Conservation (phyloP, 768 basidiomycete genomes). For the Pleurotus sapidus region DNA sequence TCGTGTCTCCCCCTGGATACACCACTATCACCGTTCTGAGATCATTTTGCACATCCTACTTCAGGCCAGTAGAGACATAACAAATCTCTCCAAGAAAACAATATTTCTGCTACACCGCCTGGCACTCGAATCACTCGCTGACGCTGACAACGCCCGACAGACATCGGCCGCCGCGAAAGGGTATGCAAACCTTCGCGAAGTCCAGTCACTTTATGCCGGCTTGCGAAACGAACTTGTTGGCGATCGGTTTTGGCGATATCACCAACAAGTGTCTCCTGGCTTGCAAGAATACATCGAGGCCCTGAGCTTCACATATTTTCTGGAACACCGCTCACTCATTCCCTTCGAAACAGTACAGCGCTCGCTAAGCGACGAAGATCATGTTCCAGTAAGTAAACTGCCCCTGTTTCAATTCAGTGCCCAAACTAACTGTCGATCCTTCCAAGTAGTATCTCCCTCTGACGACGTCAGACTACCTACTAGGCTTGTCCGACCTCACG, state of each 20-base stretch:
- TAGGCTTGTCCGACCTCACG: slow-evolving; percentile 91
- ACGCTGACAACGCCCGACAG: slow-evolving; percentile 24
- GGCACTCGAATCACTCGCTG: slow-evolving; percentile 31
- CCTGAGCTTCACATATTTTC: slow-evolving; percentile 82
- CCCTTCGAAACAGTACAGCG: slow-evolving; percentile 65
- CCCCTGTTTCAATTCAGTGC: neutral
- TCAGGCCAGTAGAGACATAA: slow-evolving; percentile 83
- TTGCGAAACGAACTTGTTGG: slow-evolving; percentile 62
- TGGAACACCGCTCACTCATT: slow-evolving; percentile 67
- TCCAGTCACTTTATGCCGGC: slow-evolving; percentile 59
- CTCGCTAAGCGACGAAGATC: slow-evolving; percentile 57
- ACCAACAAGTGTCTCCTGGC: slow-evolving; percentile 72
- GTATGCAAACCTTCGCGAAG: slow-evolving; percentile 61
- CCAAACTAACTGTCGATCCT: slow-evolving; percentile 1
- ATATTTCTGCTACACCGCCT: slow-evolving; percentile 92
- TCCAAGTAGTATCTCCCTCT: slow-evolving; percentile 67
- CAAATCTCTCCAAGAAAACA: slow-evolving; percentile 86
- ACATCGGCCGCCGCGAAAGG: slow-evolving; percentile 48
- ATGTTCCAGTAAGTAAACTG: slow-evolving; percentile 53
- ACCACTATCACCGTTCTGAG: too few relatives aligned
- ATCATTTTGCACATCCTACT: neutral
- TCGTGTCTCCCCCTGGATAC: slow-evolving; percentile 21
- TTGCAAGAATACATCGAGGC: slow-evolving; percentile 97
- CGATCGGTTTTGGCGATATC: slow-evolving; percentile 76
- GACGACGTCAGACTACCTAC: slow-evolving; percentile 80